Evolutionary conservation across 345 rosid species (phyloP).

Genomic region (Litchi chinensis): DNA sequence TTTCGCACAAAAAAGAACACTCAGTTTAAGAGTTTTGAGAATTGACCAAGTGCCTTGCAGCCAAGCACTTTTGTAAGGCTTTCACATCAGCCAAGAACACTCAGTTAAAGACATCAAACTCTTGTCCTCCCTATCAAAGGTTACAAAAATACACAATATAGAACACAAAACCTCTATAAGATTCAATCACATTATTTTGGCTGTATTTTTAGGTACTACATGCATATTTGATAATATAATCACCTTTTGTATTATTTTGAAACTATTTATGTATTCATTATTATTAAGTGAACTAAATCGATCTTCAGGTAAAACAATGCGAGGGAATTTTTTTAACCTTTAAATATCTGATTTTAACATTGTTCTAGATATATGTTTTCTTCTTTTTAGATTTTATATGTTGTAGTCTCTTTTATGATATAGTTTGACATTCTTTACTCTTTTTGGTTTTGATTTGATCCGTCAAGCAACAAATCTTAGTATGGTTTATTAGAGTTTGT

Average conservation of each 20-base stretch:
- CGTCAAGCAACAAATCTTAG: not conserved
- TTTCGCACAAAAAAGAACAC: too few species aligned
- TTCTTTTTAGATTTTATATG: not conserved
- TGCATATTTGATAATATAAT: not conserved
- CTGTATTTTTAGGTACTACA: not conserved
- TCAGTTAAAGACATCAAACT: too few species aligned
- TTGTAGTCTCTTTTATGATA: not conserved
- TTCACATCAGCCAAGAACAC: too few species aligned
- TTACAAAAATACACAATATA: too few species aligned
- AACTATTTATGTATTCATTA: not conserved
- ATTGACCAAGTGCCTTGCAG: too few species aligned
- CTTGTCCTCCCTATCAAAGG: too few species aligned
- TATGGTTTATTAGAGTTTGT: not conserved
- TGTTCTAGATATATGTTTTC: not conserved
- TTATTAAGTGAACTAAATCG: not conserved
- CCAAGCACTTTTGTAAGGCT: too few species aligned
- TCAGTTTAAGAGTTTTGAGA: too few species aligned
- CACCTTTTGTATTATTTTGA: not conserved
- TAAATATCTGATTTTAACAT: too few species aligned
- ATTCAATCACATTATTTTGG: not conserved
- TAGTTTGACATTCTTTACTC: slow-evolving; percentile 6
- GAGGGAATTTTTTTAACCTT: too few species aligned
- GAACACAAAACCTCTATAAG: slow-evolving; percentile 1
- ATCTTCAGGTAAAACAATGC: not conserved
- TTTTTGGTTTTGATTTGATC: not conserved